These are phyloP conservation scores for Nitzschia sp. DNA, from an alignment of 108 stramenopile species.

Conservation along the genomic window DNA sequence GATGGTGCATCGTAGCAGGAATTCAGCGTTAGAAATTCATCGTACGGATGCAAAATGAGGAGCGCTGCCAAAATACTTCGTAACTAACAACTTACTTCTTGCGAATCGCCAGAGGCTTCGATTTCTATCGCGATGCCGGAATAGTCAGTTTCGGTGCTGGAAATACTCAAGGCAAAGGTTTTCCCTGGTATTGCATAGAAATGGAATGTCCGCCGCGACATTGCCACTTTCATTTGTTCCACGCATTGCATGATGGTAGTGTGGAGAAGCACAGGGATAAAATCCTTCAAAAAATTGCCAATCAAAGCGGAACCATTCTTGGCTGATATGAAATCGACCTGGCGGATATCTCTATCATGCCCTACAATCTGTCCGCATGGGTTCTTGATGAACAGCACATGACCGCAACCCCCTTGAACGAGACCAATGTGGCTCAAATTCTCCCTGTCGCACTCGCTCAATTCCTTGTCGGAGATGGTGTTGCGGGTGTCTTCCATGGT, in stretches of 20 bases:
- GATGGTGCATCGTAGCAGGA: background rate
- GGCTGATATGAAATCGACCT: slow-evolving; percentile 1
- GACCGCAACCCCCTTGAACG: slow-evolving; percentile 23
- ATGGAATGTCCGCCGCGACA: slow-evolving; percentile 6
- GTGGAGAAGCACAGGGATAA: slow-evolving; percentile 1
- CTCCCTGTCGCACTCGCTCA: slow-evolving; percentile 23
- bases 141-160: background rate
- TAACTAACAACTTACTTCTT: no score
- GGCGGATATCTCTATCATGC: background rate
- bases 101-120: background rate
- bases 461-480: slow-evolving; percentile 10
- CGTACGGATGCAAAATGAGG: background rate
- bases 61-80: no score
- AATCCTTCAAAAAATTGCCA: slow-evolving; percentile 8
- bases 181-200: slow-evolving; percentile 2
- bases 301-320: background rate
- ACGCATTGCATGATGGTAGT: background rate
- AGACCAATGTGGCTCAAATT: slow-evolving; percentile 3
- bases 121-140: slow-evolving; percentile 8
- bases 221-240: background rate
- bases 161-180: slow-evolving; percentile 18
- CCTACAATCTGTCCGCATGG: slow-evolving; percentile 13
- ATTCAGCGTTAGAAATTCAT: background rate
- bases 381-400: slow-evolving; percentile 15
- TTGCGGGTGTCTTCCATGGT: slow-evolving; percentile 7